These are phyloP conservation scores for Zygosaccharomyces lentus DNA, from an alignment of 805 yeast genomes.

Conservation along the genomic window DNA sequence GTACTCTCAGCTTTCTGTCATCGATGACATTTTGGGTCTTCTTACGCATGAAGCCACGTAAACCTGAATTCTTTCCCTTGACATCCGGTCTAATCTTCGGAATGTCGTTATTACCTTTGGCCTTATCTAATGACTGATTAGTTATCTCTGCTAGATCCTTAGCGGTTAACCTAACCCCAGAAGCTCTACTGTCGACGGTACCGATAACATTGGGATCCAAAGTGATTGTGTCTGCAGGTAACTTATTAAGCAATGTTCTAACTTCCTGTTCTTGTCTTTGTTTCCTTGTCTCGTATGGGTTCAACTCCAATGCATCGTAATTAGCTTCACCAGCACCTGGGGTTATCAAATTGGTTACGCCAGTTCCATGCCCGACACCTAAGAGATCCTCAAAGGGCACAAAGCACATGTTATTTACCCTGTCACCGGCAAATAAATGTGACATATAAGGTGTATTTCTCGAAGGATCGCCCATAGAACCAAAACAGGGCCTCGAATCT, in stretches of 20 bases:
- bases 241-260: constrained; percentile 74
- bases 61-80: constrained; percentile 75
- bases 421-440: constrained; percentile 76
- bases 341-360: constrained; percentile 77
- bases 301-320: constrained; percentile 86
- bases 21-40: constrained; percentile 81
- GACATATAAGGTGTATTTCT: constrained; percentile 82
- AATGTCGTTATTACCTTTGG: constrained; percentile 45
- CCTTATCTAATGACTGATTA: constrained; percentile 31
- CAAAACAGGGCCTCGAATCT: constrained; percentile 48
- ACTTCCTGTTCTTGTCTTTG: constrained; percentile 95
- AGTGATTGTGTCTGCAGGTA: constrained; percentile 88
- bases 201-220: constrained; percentile 89
- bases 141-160: constrained; percentile 48
- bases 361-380: constrained; percentile 77
- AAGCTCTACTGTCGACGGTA: constrained; percentile 68
- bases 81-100: constrained; percentile 62
- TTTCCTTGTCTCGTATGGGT: constrained; percentile 86
- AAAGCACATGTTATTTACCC: constrained; percentile 60
- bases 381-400: constrained; percentile 97
- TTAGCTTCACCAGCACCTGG: constrained; percentile 99
- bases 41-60: constrained; percentile 77
- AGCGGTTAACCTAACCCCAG: constrained; percentile 58
- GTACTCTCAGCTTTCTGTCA: constrained; percentile 74
- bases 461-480: constrained; percentile 31